Evolutionary conservation across 805 yeast genomes (phyloP), one percentile per base, ranked within the genome.

Genomic region (Trichomonascus vanleenenianus): DNA sequence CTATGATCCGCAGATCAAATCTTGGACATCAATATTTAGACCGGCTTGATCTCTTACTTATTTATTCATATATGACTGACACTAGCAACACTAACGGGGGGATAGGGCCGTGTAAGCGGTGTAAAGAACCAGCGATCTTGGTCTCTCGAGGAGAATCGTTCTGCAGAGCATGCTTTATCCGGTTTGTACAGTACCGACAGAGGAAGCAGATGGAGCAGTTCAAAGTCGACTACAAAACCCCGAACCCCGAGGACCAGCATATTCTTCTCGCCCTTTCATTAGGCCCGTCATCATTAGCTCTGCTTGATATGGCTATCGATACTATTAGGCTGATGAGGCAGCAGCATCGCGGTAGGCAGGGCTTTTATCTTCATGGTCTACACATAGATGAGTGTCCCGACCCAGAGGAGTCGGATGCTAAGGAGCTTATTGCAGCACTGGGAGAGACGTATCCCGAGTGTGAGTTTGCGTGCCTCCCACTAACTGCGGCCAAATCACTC

Each of bases 141-240:
- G 54, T 67, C 1, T 71, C 85, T 2, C 63, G 94, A 42, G 79
- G 79, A 50, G 91, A 84, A 56, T 58, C 66, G 14, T 82, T 82
- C 48, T 85, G 94, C 63, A 63, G 67, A 20, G 46, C 51, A 2
- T 89, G 97, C 62, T 91, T 86, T 55, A 58, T 74, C 16, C 72
- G 79, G 48, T 89, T 86, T 59, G 70, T 89, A 32, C 72, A 82
- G 47, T 81, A 85, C 19, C 89, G 89, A 61, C 88, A 85, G 62
- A 71, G 95, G 50, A 84, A 83, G 57, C 83, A 74, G 57, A 79
- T 91, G 87, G 88, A 84, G 11, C 76, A 72, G 45, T 88, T 75
- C 65, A 84, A 85, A 57, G 89, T 84, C 18, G 75, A 80, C 55
- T 87, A 74, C 47, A 65, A 63, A 68, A 78, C 76, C 11, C 63